Evolutionary conservation across 306 rosid genomes (phyloP), one percentile per base, ranked within the genome.

Genomic region (Dalbergia oliveri): DNA sequence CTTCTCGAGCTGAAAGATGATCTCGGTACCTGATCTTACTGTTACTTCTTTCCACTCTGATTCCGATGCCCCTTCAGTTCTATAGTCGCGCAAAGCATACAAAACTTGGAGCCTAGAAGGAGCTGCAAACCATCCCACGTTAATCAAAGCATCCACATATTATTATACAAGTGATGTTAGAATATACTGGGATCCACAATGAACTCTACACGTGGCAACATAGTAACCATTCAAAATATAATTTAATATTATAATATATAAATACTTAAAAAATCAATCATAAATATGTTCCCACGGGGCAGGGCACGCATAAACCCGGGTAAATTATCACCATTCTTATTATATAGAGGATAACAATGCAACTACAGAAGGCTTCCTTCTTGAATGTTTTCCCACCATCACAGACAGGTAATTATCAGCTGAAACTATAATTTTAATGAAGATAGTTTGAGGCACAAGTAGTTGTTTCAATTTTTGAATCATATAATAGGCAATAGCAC

Each of bases 91-190:
- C 41, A 83, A 82, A 8, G 86, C 54, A 75, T 82, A 91, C 64
- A 95, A 50, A 80, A 93, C 98, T 85, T 93, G 97, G 66, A 91
- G 97, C 83, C 81, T 91, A 11, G 97, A 81, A 81, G 89, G 96
- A 44, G 93, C 99, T 95, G 93, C 85, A 85, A 84, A 57, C 58
- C 71, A 72, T 12, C 67, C 23, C 61, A 58, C 65, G 79, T 81
- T 80, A 67, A 69, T 51, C 9, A 4, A 75, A 76, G 64, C 79
- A 89, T 53, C 58, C 16, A 21, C 53, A 70, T 62, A 49, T 26
- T 41, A 26, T 26, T 26, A 26, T 26, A 26, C 31, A 26, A 26
- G 31, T 26, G 31, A 26, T 26, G 3, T 26, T 26, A 26, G 31
- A 26, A 26, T 26, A 26, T 26, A 26, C 31, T 26, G 3, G 31